Conservation (phyloP, 228 moss, liverwort and hornwort species). For the Sphagnum fallax region DNA sequence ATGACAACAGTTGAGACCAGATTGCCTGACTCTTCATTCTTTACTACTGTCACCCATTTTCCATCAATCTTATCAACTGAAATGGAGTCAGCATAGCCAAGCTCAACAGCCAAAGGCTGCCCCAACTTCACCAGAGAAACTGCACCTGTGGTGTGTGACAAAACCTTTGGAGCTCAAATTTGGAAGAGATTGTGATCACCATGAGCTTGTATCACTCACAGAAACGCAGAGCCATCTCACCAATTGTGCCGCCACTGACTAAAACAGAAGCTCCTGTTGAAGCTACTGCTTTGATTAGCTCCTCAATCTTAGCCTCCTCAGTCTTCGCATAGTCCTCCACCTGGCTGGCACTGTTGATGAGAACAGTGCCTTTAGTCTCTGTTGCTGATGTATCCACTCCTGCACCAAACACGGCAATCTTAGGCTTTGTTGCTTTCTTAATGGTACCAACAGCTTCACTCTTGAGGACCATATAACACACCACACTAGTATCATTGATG, state of each 20-base stretch:
- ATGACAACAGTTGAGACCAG: conserved; percentile 62
- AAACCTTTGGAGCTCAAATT: conserved; percentile 82
- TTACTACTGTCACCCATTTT: conserved; percentile 61
- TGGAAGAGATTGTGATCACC: conserved; percentile 79
- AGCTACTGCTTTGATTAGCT: conserved; percentile 61
- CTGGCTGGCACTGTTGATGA: conserved; percentile 49
- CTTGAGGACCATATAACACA: conserved; percentile 77
- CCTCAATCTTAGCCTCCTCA: conserved; percentile 79
- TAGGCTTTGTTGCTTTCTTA: conserved; percentile 55
- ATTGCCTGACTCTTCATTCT: conserved; percentile 65
- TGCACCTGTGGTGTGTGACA: conserved; percentile 73
- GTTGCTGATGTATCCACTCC: conserved; percentile 74
- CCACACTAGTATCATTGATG: conserved; percentile 56
- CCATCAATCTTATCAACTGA: conserved; percentile 72
- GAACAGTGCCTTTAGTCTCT: conserved; percentile 81
- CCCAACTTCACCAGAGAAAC: conserved; percentile 48
- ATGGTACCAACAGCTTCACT: conserved; percentile 69
- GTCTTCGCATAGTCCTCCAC: conserved; percentile 65
- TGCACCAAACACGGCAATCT: conserved; percentile 70
- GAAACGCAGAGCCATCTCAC: conserved; percentile 87
- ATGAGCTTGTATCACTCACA: conserved; percentile 84
- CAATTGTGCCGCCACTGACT: conserved; percentile 71
- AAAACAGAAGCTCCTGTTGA: conserved; percentile 66
- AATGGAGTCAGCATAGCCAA: conserved; percentile 71
- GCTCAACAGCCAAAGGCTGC: conserved; percentile 56